phyloP scores from a whole-genome alignment of 176 grass and related monocot species.

The Musa troglodytarum region DNA sequence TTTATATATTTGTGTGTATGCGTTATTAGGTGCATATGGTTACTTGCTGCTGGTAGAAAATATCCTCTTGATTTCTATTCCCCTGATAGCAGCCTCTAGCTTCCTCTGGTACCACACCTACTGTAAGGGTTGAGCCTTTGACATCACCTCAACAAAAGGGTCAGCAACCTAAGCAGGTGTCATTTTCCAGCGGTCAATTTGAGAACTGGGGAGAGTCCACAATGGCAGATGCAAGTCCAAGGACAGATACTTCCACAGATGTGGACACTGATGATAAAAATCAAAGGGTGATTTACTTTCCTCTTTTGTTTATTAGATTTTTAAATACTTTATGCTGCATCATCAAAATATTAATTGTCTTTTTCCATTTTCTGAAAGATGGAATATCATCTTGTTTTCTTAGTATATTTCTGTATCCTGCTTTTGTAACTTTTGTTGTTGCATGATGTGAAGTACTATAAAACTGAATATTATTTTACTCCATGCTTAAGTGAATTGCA shows the following conservation, averaged over 20 bases:
- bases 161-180: constrained; percentile 3
- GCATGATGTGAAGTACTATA: too few species aligned
- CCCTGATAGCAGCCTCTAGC: not conserved
- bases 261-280: constrained; percentile 16
- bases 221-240: constrained; percentile 16
- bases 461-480: too few species aligned
- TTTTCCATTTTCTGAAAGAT: too few species aligned
- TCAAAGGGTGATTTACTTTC: constrained; percentile 5
- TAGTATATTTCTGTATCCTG: too few species aligned
- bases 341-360: too few species aligned
- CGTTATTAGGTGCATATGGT: too few species aligned
- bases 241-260: constrained; percentile 18
- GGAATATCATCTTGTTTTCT: too few species aligned
- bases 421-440: too few species aligned
- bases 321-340: not conserved
- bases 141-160: constrained; percentile 20
- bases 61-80: too few species aligned
- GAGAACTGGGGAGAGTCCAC: constrained; percentile 15
- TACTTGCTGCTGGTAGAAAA: too few species aligned
- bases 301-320: not conserved
- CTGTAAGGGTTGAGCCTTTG: constrained; percentile 11
- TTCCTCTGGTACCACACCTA: constrained; percentile 10
- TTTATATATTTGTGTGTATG: too few species aligned
- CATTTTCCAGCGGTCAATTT: constrained; percentile 13
- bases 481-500: too few species aligned